These are phyloP conservation scores for Botrytis hyacinthi DNA, from an alignment of 2,329 filamentous ascomycete species.

Conservation along the genomic window DNA sequence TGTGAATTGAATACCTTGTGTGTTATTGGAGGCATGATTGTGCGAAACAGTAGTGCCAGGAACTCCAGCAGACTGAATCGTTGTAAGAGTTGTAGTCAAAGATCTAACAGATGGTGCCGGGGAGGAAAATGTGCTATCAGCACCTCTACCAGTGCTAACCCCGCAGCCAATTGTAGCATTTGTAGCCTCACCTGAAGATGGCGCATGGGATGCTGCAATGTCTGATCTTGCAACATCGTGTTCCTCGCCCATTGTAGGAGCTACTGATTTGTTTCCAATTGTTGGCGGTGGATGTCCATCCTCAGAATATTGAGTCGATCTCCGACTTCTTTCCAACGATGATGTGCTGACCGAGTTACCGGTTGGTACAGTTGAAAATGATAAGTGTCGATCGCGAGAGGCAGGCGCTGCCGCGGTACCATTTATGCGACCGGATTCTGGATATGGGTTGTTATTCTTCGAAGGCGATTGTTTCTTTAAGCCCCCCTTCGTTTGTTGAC, in stretches of 20 bases:
- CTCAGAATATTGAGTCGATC: conserved; percentile 59
- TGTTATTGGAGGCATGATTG: conserved; percentile 36
- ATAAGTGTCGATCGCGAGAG: conserved; percentile 48
- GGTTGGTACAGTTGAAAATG: conserved; percentile 56
- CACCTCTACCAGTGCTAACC: conserved; percentile 65
- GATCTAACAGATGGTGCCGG: conserved; percentile 78
- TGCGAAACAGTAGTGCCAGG: conserved; percentile 46
- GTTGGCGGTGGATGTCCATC: conserved; percentile 59
- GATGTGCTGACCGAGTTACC: conserved; percentile 48
- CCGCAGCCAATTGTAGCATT: conserved; percentile 66
- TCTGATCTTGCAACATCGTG: conserved; percentile 70
- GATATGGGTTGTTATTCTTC: conserved; percentile 80
- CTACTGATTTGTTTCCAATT: conserved; percentile 60
- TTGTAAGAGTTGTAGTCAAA: conserved; percentile 79
- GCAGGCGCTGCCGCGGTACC: conserved; percentile 32
- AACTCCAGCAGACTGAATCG: conserved; percentile 73
- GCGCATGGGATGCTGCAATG: conserved; percentile 69
- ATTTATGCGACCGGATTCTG: conserved; percentile 66
- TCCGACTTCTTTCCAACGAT: conserved; percentile 56
- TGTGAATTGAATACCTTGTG: conserved; percentile 55
- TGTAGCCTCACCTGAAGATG: conserved; percentile 68
- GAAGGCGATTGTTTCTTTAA: conserved; percentile 56
- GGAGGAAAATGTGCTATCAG: conserved; percentile 75
- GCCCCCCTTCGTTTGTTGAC: conserved; percentile 43
- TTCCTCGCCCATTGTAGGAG: conserved; percentile 66